These are phyloP conservation scores for Exutisphaerella laricina DNA, from an alignment of 2,329 filamentous ascomycete species.

Conservation along the genomic window DNA sequence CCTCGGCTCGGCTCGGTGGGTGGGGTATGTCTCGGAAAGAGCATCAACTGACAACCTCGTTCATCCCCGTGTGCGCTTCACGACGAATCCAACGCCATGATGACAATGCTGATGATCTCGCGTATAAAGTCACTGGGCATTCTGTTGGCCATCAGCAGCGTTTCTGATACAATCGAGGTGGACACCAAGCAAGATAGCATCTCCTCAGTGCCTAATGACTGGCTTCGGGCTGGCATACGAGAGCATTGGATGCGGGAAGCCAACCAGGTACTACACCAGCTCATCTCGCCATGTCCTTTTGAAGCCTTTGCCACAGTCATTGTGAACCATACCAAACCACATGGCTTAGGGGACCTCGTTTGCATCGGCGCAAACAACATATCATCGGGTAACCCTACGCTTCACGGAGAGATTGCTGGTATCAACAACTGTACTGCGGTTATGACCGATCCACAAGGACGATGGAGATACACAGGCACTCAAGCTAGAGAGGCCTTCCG, in stretches of 20 bases:
- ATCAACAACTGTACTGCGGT: conserved; percentile 50
- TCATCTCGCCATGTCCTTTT: conserved; percentile 47
- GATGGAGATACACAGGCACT: conserved; percentile 39
- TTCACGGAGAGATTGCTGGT: conserved; percentile 53
- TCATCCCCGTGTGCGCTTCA: too few relatives aligned
- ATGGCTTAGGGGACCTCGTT: conserved; percentile 42
- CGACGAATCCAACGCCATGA: too few relatives aligned
- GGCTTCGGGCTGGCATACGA: conserved; percentile 4
- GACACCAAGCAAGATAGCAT: too few relatives aligned
- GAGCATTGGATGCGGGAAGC: conserved; percentile 51
- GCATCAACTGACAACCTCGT: too few relatives aligned
- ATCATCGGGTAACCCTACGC: conserved; percentile 46
- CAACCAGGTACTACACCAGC: conserved; percentile 41
- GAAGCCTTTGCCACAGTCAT: conserved; percentile 51
- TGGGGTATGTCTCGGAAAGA: too few relatives aligned
- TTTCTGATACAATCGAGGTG: too few relatives aligned
- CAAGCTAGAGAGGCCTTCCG: conserved; percentile 44
- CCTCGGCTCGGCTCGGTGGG: too few relatives aligned
- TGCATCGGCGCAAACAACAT: conserved; percentile 49
- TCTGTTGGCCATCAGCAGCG: too few relatives aligned
- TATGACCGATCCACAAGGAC: conserved; percentile 43
- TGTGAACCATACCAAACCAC: conserved; percentile 48
- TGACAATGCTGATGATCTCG: too few relatives aligned
- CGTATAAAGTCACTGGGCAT: too few relatives aligned
- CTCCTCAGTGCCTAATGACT: too few relatives aligned